phyloP scores from a whole-genome alignment of 441 rosid species.

The Pelargonium hybrid region DNA sequence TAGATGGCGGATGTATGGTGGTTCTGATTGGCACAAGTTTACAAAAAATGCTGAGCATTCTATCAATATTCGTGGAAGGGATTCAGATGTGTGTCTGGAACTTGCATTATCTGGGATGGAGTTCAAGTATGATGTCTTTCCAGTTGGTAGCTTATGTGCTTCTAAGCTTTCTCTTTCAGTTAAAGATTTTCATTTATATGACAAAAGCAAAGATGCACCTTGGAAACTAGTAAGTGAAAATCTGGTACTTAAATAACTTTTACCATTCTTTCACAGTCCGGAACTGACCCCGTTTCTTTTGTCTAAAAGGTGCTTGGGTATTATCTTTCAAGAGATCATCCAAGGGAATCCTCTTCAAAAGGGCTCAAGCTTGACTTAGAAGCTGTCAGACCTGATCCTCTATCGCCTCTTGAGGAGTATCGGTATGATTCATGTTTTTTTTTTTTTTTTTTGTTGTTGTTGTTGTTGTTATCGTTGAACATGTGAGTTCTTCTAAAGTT shows the following conservation, averaged over 20 bases:
- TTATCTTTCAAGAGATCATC: constrained; percentile 74
- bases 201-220: constrained; percentile 65
- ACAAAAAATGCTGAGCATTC: constrained; percentile 25
- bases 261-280: constrained; percentile 4
- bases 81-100: constrained; percentile 55
- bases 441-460: background rate
- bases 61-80: constrained; percentile 38
- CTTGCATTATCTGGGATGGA: constrained; percentile 56
- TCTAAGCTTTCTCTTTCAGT: constrained; percentile 65
- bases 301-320: constrained; percentile 63
- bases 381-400: constrained; percentile 87
- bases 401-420: constrained; percentile 88
- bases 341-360: constrained; percentile 77
- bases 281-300: constrained; percentile 22
- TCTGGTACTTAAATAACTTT: constrained; percentile 6
- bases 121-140: constrained; percentile 53
- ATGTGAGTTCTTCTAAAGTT: background rate
- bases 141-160: constrained; percentile 49
- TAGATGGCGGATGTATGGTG: constrained; percentile 79
- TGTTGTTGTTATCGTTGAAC: background rate
- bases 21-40: constrained; percentile 66
- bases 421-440: constrained; percentile 37
- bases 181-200: constrained; percentile 67
- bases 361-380: constrained; percentile 75
- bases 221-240: constrained; percentile 60